Evolutionary conservation across 495 filamentous ascomycete genomes (phyloP).

Genomic region (Lophiotrema nucula): DNA sequence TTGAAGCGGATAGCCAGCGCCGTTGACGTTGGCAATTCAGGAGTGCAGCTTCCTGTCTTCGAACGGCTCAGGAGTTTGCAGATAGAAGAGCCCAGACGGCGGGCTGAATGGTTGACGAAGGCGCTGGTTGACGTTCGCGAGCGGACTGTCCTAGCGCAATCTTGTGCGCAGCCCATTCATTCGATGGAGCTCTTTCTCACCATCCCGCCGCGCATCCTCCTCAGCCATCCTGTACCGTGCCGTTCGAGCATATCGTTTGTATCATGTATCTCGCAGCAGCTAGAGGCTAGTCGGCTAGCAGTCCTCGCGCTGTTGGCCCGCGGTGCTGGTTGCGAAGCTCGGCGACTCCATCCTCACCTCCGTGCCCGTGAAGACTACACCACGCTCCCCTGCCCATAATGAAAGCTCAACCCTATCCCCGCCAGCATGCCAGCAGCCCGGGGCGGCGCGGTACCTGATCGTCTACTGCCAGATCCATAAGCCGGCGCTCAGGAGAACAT

Average conservation of each 20-base stretch:
- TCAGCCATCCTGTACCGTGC: slow-evolving; percentile 5
- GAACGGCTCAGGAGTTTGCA: slow-evolving; percentile 1
- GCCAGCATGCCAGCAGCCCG: slow-evolving; percentile 23
- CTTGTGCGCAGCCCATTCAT: neutral
- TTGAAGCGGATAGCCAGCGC: slow-evolving; percentile 11
- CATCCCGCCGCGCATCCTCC: neutral
- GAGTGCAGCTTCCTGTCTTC: slow-evolving; percentile 20
- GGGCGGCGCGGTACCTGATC: slow-evolving; percentile 32
- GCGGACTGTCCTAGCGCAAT: slow-evolving; percentile 14
- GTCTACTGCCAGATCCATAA: slow-evolving; percentile 22
- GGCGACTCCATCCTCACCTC: slow-evolving; percentile 14
- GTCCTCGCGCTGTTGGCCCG: slow-evolving; percentile 1
- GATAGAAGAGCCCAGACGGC: neutral
- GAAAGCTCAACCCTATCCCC: slow-evolving; percentile 22
- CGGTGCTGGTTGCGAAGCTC: too few species aligned
- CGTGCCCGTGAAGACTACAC: slow-evolving; percentile 3
- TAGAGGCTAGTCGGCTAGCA: slow-evolving; percentile 5
- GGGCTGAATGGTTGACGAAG: slow-evolving; percentile 3
- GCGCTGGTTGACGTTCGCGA: neutral
- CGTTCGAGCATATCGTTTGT: slow-evolving; percentile 21
- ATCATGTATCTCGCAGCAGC: too few species aligned
- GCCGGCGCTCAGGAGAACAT: slow-evolving; percentile 23
- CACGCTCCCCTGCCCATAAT: slow-evolving; percentile 33
- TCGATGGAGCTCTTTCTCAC: neutral
- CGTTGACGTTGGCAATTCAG: slow-evolving; percentile 25